Evolutionary conservation across 345 rosid species (phyloP).

Genomic region (Psidium friedrichsthalianum): DNA sequence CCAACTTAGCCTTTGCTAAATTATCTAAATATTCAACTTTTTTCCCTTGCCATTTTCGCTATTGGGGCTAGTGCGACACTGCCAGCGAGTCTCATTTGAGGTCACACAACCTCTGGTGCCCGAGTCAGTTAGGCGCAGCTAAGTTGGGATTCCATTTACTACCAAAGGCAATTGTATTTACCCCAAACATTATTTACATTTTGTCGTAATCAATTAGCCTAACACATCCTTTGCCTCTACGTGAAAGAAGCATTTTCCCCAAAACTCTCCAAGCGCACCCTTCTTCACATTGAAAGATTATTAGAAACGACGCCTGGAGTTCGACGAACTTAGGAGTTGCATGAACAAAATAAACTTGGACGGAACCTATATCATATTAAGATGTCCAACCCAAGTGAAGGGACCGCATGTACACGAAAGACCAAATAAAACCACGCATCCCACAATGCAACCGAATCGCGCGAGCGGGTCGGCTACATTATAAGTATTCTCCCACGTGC

Average conservation of each 20-base stretch:
- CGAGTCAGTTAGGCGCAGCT: neutral
- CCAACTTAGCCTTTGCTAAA: no score
- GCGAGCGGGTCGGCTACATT: no score
- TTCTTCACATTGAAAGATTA: neutral
- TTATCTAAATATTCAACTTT: neutral
- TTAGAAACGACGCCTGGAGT: fast-evolving
- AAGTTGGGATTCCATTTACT: neutral
- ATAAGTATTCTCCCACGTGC: neutral
- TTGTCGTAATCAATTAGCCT: neutral
- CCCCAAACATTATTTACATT: neutral
- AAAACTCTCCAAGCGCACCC: neutral
- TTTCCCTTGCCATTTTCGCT: no score
- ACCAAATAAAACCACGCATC: neutral
- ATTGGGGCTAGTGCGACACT: no score
- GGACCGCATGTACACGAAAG: fast-evolving
- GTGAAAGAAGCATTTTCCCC: no score
- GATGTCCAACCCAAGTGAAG: fast-evolving
- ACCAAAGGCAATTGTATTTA: neutral
- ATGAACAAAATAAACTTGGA: neutral
- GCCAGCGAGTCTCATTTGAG: fast-evolving
- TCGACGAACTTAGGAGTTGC: fast-evolving
- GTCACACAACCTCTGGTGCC: neutral
- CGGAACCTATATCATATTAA: fast-evolving
- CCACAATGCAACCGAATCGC: neutral
- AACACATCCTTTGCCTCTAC: neutral